Evolutionary conservation across 2,329 filamentous ascomycete genomes (phyloP).

Genomic region (Verticillium nubilum): DNA sequence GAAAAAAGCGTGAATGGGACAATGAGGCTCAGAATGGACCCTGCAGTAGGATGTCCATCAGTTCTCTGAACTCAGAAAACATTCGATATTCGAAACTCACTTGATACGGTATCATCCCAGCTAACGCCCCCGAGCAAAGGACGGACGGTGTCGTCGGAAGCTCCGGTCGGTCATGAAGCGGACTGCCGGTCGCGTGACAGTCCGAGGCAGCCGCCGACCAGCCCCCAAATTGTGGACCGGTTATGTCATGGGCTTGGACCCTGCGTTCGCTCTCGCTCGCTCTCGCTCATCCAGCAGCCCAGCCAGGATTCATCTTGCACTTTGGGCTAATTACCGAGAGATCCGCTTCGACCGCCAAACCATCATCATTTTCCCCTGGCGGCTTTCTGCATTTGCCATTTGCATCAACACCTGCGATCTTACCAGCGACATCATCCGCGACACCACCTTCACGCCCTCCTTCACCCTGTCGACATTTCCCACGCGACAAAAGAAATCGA

Average conservation of each 20-base stretch:
- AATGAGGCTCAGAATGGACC: no score
- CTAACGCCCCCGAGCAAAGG: no score
- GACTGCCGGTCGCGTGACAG: neutral
- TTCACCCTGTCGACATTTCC: neutral
- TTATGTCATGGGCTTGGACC: constrained; percentile 1
- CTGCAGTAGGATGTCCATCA: no score
- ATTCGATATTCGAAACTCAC: no score
- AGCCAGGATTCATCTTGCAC: neutral
- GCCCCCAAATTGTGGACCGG: neutral
- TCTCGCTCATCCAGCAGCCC: neutral
- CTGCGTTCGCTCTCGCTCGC: neutral
- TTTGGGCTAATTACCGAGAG: neutral
- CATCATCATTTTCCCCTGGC: neutral
- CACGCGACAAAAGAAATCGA: neutral
- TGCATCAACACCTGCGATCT: neutral
- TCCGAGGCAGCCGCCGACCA: neutral
- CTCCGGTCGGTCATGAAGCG: neutral
- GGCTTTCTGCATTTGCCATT: neutral
- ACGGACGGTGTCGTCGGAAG: no score
- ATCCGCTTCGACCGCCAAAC: neutral
- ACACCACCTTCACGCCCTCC: neutral
- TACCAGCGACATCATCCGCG: neutral
- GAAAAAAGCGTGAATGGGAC: no score
- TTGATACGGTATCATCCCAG: no score
- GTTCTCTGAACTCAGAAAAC: no score